Evolutionary conservation across 1,284 basidiomycete species (phyloP).

Genomic region (Retiboletus fuscus): DNA sequence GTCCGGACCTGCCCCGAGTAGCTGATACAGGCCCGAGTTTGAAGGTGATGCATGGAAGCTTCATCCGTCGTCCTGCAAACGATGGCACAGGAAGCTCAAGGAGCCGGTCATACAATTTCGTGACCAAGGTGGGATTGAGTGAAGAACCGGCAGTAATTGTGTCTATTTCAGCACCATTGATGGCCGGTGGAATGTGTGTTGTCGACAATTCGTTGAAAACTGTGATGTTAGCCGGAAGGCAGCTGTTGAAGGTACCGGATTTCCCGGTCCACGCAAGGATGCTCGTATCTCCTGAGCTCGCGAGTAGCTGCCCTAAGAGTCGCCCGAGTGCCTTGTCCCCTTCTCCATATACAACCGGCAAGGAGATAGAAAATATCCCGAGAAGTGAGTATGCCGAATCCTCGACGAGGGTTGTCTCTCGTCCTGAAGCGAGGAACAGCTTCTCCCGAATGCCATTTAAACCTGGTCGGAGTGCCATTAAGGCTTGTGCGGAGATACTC

Average conservation of each 20-base stretch:
- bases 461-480: slow-evolving; percentile 20
- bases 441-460: slow-evolving; percentile 19
- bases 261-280: slow-evolving; percentile 25
- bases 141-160: too few relatives aligned
- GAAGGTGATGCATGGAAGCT: slow-evolving; percentile 23
- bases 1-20: background rate
- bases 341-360: too few relatives aligned
- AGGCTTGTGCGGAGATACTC: too few relatives aligned
- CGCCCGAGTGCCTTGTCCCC: too few relatives aligned
- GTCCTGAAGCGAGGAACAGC: slow-evolving; percentile 19
- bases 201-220: slow-evolving; percentile 1
- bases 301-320: too few relatives aligned
- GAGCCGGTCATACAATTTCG: slow-evolving; percentile 9
- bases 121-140: too few relatives aligned
- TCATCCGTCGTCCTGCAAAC: slow-evolving; percentile 17
- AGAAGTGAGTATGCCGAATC: slow-evolving; percentile 21
- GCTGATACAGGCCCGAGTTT: background rate
- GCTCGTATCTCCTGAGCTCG: background rate
- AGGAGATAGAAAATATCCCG: slow-evolving; percentile 14
- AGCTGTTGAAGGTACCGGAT: slow-evolving; percentile 22
- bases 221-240: slow-evolving; percentile 14
- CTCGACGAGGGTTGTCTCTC: slow-evolving; percentile 12
- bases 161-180: too few relatives aligned
- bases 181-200: too few relatives aligned
- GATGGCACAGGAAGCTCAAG: background rate